phyloP scores from a whole-genome alignment of 148 eudicot genomes.

The Vaccinium corymbosum region DNA sequence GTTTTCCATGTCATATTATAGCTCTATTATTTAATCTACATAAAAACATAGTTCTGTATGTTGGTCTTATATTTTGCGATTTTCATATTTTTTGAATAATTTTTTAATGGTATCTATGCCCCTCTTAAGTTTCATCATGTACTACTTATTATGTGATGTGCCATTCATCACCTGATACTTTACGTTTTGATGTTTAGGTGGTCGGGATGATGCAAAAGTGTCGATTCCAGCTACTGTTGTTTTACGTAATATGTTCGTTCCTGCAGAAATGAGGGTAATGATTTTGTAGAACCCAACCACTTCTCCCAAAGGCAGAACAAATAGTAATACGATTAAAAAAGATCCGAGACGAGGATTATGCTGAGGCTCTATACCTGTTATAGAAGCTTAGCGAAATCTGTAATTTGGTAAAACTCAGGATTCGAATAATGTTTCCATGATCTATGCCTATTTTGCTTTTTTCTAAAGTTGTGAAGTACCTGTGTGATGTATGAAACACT shows the following conservation, averaged over 20 bases:
- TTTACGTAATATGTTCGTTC: conserved; percentile 82
- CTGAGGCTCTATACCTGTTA: not conserved
- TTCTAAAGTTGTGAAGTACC: not conserved
- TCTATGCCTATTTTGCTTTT: not conserved
- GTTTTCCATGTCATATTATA: not conserved
- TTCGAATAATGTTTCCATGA: not conserved
- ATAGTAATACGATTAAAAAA: not conserved
- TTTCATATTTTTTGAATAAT: not conserved
- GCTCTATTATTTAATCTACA: not conserved
- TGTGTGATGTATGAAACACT: not conserved
- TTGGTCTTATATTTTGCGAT: not conserved
- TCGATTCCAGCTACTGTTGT: conserved; percentile 76
- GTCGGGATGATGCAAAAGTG: conserved; percentile 86
- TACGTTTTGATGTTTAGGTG: conserved; percentile 47
- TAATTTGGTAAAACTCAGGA: not conserved
- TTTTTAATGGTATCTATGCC: not conserved
- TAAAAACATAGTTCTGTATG: not conserved
- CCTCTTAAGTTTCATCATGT: not conserved
- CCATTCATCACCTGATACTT: not conserved
- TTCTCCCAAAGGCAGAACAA: not conserved
- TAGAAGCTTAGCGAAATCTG: not conserved
- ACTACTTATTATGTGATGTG: not conserved
- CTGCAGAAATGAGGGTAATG: conserved; percentile 86
- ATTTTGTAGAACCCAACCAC: not conserved
- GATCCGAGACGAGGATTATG: not conserved